Conservation (phyloP, 139 green algal genomes). For the Zygnema cylindricum region DNA sequence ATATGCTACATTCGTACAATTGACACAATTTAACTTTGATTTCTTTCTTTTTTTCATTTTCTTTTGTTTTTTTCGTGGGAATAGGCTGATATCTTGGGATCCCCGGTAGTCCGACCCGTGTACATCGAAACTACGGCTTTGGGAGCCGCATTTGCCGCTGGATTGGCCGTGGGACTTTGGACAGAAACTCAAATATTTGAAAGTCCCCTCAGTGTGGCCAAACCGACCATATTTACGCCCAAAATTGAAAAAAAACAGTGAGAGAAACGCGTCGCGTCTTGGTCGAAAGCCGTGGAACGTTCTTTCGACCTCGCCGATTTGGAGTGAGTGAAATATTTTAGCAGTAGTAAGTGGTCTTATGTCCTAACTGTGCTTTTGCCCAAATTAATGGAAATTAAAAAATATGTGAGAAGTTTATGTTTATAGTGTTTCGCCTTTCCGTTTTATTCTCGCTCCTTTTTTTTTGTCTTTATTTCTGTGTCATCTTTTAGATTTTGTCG, state of each 20-base stretch:
- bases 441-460: too few relatives aligned
- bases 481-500: background rate
- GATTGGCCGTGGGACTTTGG: conserved; percentile 85
- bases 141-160: conserved; percentile 90
- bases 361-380: conserved; percentile 20
- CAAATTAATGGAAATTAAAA: too few relatives aligned
- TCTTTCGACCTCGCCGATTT: too few relatives aligned
- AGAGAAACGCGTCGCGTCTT: conserved; percentile 1
- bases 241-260: conserved; percentile 6
- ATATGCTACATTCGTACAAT: too few relatives aligned
- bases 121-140: conserved; percentile 91
- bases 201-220: background rate
- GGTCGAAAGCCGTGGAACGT: conserved; percentile 20
- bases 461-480: background rate
- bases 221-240: conserved; percentile 27
- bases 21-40: background rate
- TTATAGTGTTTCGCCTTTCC: background rate
- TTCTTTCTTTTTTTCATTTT: background rate
- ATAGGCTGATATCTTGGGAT: conserved; percentile 70
- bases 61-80: background rate
- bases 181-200: conserved; percentile 58
- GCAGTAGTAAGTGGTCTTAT: conserved; percentile 44
- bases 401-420: conserved; percentile 6
- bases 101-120: conserved; percentile 78
- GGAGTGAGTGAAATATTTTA: too few relatives aligned